Base-by-base conservation (phyloP, 768 basidiomycete species). In the Auricularia cornea region DNA sequence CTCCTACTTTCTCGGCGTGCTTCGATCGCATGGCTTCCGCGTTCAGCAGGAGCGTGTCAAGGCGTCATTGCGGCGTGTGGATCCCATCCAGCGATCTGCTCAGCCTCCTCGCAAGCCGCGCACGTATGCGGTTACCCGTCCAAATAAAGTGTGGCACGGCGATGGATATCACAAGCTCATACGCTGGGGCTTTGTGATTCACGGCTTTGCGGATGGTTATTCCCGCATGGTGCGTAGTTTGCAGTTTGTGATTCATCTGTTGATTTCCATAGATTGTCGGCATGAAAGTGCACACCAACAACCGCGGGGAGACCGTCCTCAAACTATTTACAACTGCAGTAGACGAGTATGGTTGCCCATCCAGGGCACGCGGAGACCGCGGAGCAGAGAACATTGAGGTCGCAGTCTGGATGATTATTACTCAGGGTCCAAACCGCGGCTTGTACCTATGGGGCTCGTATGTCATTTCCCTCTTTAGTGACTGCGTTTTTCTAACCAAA, bases 111-210 rank as follows among this genome's bases (percentile, higher is more conserved):
- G 44, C 12, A 23, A 20, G 23, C 10, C 32, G 16, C 41, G 63
- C 18, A 10, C 10, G 8, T 52, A 64, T 23, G 28, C 23, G 29
- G 63, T 60, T 4, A 18, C 63, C 3, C 33, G 63, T n/a, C 44
- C 48, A 14, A 67, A 66, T 35, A 57, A 44, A 30, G 59, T 66
- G 20, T 67, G 65, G 68, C 67, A 67, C 57, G 44, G 44, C 26
- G 64, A 64, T 62, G 64, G 64, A 14, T 48, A 64, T 23, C 64
- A 64, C 40, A 64, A 64, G 30, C 41, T 65, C 4, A 65, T 65
- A 16, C 62, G 60, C 32, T 65, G 62, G 62, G 62, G 62, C 14
- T 59, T 59, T 59, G 62, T 63, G 2, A 59, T 65, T 30, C 64
- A 65, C 40, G 64, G 62, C 3, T 32, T 65, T 16, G 59, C 63